Evolutionary conservation across 2,329 filamentous ascomycete species (phyloP), one percentile per base, ranked within the genome.

Genomic region (Hypocreales sp.): DNA sequence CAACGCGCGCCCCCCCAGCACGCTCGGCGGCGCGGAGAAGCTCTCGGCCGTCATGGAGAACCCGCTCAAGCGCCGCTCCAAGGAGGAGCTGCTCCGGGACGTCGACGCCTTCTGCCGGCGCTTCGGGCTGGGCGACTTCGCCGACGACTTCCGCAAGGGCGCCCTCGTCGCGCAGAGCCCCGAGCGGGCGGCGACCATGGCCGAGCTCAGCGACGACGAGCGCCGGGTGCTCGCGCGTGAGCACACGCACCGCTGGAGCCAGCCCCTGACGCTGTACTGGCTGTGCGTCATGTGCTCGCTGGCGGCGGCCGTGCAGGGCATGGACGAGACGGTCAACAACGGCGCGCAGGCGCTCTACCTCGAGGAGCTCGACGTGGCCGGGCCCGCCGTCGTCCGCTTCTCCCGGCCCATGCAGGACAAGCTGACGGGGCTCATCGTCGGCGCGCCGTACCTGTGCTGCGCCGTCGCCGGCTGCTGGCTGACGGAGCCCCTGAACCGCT

Each of bases 241-340:
- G 20, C 35, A 38, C 7, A 40, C 38, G 1, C 38, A 47, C 15
- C 39, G 44, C 9, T 53, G 50, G 50, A 24, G 20, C 2, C 44
- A 51, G 8, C 50, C 50, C 0, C 47, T 42, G 17, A 38, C 37
- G 17, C 39, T 53, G 5, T 53, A 53, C 38, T 50, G 51, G 15
- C 42, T 54, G 2, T 53, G 50, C 27, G 42, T 42, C 2, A 39
- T 51, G 0, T 52, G 48, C 14, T 47, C 48, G 0, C 46, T 47
- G 0, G 50, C 46, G 9, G 72, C 72, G 13, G 69, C 71, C 9
- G 72, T 77, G 1, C 72, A 76, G 38, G 72, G 72, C 36, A 72
- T 74, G 65, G 69, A 76, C 40, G 67, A 75, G 43, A 72, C 69
- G 0, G 71, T 72, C 3, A 68, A 73, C 25, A 73, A 74, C 32